phyloP scores from a whole-genome alignment of 192 early-diverging fungal species.

The Backusella luteola region DNA sequence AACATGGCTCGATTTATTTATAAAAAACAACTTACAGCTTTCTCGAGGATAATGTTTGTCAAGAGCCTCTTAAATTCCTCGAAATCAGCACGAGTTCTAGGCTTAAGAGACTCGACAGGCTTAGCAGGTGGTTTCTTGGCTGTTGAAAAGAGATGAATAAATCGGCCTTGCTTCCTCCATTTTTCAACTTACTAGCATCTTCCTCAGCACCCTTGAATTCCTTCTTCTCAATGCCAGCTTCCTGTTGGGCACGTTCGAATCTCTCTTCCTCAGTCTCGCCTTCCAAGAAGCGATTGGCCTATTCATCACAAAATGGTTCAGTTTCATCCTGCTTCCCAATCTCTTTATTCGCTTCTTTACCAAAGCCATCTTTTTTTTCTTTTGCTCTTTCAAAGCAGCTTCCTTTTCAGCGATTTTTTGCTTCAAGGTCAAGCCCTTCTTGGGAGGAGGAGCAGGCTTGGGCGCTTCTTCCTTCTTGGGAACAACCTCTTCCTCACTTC shows the following conservation, averaged over 20 bases:
- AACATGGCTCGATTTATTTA: background rate
- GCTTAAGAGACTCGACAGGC: conserved; percentile 41
- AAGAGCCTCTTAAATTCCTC: conserved; percentile 58
- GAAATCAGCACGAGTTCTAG: conserved; percentile 68
- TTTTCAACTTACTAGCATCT: conserved; percentile 34
- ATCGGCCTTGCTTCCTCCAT: background rate
- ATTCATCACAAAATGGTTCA: background rate
- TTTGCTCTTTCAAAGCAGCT: conserved; percentile 41
- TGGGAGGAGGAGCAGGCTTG: conserved; percentile 21
- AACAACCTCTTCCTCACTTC: background rate
- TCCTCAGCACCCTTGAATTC: conserved; percentile 61
- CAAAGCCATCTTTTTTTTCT: conserved; percentile 26
- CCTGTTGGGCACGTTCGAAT: conserved; percentile 51
- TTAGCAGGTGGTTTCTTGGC: background rate
- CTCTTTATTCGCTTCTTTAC: background rate
- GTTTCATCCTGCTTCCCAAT: background rate
- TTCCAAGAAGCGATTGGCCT: conserved; percentile 23
- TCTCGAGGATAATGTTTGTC: conserved; percentile 53
- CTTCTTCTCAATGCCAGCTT: conserved; percentile 59
- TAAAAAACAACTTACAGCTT: conserved; percentile 35
- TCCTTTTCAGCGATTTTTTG: conserved; percentile 62
- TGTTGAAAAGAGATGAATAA: background rate
- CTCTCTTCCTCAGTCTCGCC: conserved; percentile 54
- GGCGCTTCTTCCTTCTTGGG: conserved; percentile 40
- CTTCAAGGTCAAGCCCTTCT: conserved; percentile 45